Conservation (phyloP, 2,329 filamentous ascomycete species). For the Penicillium freii region DNA sequence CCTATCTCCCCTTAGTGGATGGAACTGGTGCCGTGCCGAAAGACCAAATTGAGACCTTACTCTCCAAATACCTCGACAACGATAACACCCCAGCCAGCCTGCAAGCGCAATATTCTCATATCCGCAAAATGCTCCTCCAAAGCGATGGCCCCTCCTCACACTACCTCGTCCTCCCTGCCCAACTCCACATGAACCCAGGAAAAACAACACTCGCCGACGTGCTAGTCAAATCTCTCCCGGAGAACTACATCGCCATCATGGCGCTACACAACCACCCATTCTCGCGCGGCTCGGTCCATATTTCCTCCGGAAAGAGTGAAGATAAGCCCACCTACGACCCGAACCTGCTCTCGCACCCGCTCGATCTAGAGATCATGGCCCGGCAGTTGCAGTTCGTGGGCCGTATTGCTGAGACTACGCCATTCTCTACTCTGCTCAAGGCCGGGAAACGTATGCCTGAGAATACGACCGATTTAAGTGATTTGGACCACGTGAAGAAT, state of each 20-base stretch:
- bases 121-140: conserved; percentile 16
- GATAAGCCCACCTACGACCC: conserved; percentile 46
- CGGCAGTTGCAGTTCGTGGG: conserved; percentile 28
- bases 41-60: conserved; percentile 9
- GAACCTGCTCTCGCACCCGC: conserved; percentile 44
- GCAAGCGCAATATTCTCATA: conserved; percentile 13
- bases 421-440: conserved; percentile 21
- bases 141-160: conserved; percentile 8
- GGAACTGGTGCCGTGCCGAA: conserved; percentile 14
- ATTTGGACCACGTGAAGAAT: conserved; percentile 20
- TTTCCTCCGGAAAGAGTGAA: conserved; percentile 30
- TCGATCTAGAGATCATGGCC: conserved; percentile 45
- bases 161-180: conserved; percentile 17
- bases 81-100: conserved; percentile 1
- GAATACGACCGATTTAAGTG: conserved; percentile 7
- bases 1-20: conserved; percentile 29
- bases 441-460: conserved; percentile 13
- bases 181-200: conserved; percentile 17
- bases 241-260: conserved; percentile 24
- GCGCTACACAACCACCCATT: conserved; percentile 33
- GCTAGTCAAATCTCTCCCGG: conserved; percentile 13
- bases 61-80: conserved; percentile 6
- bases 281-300: conserved; percentile 32
- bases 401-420: conserved; percentile 19
- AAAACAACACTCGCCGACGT: conserved; percentile 15